phyloP scores from a whole-genome alignment of 768 basidiomycete species.

The Boletus fagicola region DNA sequence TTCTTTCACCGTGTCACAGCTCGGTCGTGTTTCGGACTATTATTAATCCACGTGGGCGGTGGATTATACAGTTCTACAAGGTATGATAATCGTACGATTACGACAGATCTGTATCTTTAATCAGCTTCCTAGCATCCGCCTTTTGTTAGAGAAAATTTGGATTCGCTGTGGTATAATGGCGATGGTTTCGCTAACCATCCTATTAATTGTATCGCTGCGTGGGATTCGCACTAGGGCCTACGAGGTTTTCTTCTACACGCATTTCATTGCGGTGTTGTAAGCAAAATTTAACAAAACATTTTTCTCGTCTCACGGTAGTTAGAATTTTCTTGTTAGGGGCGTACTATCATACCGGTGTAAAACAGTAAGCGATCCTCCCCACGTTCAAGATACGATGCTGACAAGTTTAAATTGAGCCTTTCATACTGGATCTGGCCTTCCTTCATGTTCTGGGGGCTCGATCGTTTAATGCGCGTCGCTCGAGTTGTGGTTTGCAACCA shows the following conservation, averaged over 20 bases:
- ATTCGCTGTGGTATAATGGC: slow-evolving; percentile 39
- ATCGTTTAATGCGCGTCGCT: slow-evolving; percentile 47
- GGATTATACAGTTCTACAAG: neutral
- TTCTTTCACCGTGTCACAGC: slow-evolving; percentile 49
- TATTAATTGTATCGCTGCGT: slow-evolving; percentile 48
- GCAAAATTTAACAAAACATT: neutral
- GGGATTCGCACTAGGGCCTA: slow-evolving; percentile 46
- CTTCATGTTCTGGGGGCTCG: slow-evolving; percentile 39
- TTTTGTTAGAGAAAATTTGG: slow-evolving; percentile 9
- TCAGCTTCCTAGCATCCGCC: neutral
- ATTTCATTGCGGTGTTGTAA: slow-evolving; percentile 45
- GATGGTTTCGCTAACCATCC: slow-evolving; percentile 38
- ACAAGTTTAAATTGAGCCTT: slow-evolving; percentile 2
- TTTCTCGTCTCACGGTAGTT: slow-evolving; percentile 6
- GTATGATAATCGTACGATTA: slow-evolving; percentile 2
- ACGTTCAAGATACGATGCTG: neutral
- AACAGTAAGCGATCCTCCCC: slow-evolving; percentile 11
- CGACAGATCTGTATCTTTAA: neutral
- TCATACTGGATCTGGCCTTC: slow-evolving; percentile 33
- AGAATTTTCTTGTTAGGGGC: slow-evolving; percentile 38
- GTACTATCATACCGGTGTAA: slow-evolving; percentile 39
- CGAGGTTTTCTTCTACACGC: slow-evolving; percentile 51
- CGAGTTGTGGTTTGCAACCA: slow-evolving; percentile 47
- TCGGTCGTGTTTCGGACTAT: slow-evolving; percentile 44
- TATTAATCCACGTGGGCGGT: slow-evolving; percentile 46